Base-by-base conservation (phyloP, 2,329 filamentous ascomycete species). In the Colletotrichum scovillei region DNA sequence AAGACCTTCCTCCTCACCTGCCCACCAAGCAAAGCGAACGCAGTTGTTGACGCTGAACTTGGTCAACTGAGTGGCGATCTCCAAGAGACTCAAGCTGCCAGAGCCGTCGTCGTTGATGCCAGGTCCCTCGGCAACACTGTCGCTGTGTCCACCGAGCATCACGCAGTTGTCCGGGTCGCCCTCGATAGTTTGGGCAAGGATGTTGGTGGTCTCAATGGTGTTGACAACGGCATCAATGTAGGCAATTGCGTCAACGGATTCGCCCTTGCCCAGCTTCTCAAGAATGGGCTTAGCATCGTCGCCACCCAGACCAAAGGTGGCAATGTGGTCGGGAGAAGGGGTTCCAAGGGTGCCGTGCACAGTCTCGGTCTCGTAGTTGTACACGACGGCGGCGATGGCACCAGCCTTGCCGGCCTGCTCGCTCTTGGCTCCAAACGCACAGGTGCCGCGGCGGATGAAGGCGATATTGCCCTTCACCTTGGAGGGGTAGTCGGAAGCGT, bases 41-140 rank as follows among this genome's bases (percentile, higher is more conserved):
- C 89, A 91, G 83, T 92, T 92, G 79, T 89, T 89, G 76, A 92
- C 89, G 42, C 81, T 82, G 81, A 88, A 92, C 24, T 86, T 85
- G 71, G 86, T 81, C 69, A 92, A 83, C 75, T 91, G 89, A 2
- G 85, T 87, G 1, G 91, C 91, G 9, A 93, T 84, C 79, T 93
- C 91, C 52, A 93, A 86, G 5, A 92, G 83, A 0, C 89, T 88
- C 67, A 91, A 78, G 42, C 88, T 90, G 68, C 93, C 93, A 3
- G 91, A 92, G 59, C 93, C 93, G 78, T 95, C 92, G 77, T 95
- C 93, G 80, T 95, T 95, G 86, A 95, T 94, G 24, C 93, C 93
- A 0, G 91, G 90, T 1, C 91, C 91, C 64, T 89, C 91, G 0
- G 84, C 79, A 19, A 92, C 91, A 74, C 88, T 89, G 79, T 92